A percentile compares a stretch with the other conserved stretches of the same genome.
Evolutionary conservation across 768 basidiomycete genomes (phyloP).

Genomic region (Collybia mongolica): DNA sequence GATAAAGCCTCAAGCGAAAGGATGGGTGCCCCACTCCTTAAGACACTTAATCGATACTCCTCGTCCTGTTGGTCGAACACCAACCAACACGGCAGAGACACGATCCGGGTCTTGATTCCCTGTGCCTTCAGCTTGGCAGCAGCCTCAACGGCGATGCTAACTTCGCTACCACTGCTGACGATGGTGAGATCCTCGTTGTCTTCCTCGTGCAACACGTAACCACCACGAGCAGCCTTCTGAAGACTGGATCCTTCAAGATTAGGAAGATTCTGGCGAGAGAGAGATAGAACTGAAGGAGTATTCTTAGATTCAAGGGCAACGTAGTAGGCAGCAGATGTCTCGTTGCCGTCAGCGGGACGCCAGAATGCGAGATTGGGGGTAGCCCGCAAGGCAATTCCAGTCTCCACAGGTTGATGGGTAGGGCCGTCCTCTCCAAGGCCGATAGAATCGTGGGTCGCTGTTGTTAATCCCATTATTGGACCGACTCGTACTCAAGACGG

Average conservation of each 20-base stretch:
- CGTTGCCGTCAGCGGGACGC: slow-evolving; percentile 94
- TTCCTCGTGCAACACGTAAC: slow-evolving; percentile 87
- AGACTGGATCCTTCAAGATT: slow-evolving; percentile 88
- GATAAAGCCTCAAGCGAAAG: slow-evolving; percentile 84
- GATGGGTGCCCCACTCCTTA: slow-evolving; percentile 88
- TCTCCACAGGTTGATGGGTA: slow-evolving; percentile 95
- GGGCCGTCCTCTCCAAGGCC: slow-evolving; percentile 93
- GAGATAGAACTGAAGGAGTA: slow-evolving; percentile 82
- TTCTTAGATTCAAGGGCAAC: slow-evolving; percentile 70
- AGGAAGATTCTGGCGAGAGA: slow-evolving; percentile 90
- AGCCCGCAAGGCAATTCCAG: slow-evolving; percentile 82
- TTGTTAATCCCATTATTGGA: neutral
- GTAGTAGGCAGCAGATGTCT: slow-evolving; percentile 91
- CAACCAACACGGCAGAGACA: slow-evolving; percentile 88
- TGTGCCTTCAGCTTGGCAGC: slow-evolving; percentile 73
- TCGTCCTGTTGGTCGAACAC: slow-evolving; percentile 81
- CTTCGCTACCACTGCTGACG: slow-evolving; percentile 88
- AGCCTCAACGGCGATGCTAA: slow-evolving; percentile 84
- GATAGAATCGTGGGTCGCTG: slow-evolving; percentile 94
- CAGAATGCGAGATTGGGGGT: slow-evolving; percentile 91
- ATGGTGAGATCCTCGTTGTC: slow-evolving; percentile 82
- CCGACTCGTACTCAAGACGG: neutral
- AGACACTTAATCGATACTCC: slow-evolving; percentile 79
- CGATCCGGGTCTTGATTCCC: slow-evolving; percentile 80
- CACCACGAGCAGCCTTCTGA: slow-evolving; percentile 80